Evolutionary conservation across 2,329 filamentous ascomycete genomes (phyloP).

Genomic region (Epichloe uncinata): DNA sequence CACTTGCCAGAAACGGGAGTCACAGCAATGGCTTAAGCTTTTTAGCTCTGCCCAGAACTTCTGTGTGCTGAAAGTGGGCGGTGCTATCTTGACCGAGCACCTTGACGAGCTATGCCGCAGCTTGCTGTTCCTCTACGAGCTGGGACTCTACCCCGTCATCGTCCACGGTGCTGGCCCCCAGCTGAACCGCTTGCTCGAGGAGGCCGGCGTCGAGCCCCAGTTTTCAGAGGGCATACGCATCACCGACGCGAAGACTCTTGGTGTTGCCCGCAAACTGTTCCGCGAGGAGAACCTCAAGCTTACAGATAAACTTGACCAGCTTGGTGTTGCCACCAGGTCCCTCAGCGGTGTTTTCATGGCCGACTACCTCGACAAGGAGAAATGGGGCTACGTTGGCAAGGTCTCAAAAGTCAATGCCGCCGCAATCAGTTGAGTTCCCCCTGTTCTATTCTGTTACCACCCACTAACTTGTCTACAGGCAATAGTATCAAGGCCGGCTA

Average conservation of each 20-base stretch:
- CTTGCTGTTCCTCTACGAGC: slow-evolving; percentile 83
- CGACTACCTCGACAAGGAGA: slow-evolving; percentile 91
- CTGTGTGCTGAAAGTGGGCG: slow-evolving; percentile 95
- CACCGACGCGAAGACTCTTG: slow-evolving; percentile 89
- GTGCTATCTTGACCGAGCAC: slow-evolving; percentile 89
- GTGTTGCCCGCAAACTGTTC: slow-evolving; percentile 83
- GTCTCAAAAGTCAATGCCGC: slow-evolving; percentile 84
- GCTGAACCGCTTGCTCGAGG: slow-evolving; percentile 80
- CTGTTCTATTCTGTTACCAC: not conserved
- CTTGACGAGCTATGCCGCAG: slow-evolving; percentile 82
- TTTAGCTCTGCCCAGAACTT: slow-evolving; percentile 97
- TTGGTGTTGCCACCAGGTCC: slow-evolving; percentile 78
- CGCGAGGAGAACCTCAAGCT: slow-evolving; percentile 91
- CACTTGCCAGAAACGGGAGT: slow-evolving; percentile 11
- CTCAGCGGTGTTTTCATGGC: slow-evolving; percentile 87
- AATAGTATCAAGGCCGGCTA: slow-evolving; percentile 65
- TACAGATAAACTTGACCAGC: slow-evolving; percentile 75
- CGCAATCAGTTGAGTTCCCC: slow-evolving; percentile 50
- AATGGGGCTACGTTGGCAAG: slow-evolving; percentile 91
- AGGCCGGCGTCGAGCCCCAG: slow-evolving; percentile 83
- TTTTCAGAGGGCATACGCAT: slow-evolving; percentile 95
- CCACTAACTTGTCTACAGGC: not conserved
- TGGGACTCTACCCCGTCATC: slow-evolving; percentile 87
- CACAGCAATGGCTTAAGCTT: slow-evolving; percentile 88
- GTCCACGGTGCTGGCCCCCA: slow-evolving; percentile 93